phyloP scores from a whole-genome alignment of 1,139 yeast genomes.

The Scheffersomyces segobiensis region DNA sequence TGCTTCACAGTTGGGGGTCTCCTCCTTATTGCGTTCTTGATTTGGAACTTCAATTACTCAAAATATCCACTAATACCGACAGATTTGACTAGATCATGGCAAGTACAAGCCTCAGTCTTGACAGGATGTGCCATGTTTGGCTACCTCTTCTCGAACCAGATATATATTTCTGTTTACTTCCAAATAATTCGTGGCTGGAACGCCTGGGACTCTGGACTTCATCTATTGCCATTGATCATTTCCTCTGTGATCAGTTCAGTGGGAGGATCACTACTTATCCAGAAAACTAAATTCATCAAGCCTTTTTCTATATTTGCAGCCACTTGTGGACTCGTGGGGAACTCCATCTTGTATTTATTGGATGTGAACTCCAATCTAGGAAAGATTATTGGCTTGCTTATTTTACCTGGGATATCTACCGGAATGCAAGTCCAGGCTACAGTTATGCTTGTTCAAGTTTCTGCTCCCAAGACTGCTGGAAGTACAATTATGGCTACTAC shows the following conservation, averaged over 20 bases:
- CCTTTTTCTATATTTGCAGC: conserved; percentile 16
- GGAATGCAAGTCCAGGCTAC: conserved; percentile 23
- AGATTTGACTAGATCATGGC: conserved; percentile 14
- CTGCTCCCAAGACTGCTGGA: conserved; percentile 22
- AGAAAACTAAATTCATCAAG: conserved; percentile 16
- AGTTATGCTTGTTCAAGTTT: conserved; percentile 20
- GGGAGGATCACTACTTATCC: conserved; percentile 16
- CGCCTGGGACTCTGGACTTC: conserved; percentile 21
- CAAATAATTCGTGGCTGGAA: conserved; percentile 19
- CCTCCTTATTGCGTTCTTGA: conserved; percentile 9
- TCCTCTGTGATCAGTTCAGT: conserved; percentile 18
- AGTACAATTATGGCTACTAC: conserved; percentile 20
- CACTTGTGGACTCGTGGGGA: conserved; percentile 17
- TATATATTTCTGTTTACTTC: conserved; percentile 22
- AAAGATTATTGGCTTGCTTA: conserved; percentile 17
- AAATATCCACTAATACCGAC: conserved; percentile 14
- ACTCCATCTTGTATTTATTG: conserved; percentile 15
- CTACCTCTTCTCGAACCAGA: conserved; percentile 6
- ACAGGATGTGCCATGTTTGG: conserved; percentile 7
- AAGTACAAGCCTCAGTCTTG: conserved; percentile 13
- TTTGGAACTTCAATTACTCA: conserved; percentile 16
- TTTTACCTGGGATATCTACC: conserved; percentile 19
- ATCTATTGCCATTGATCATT: conserved; percentile 20
- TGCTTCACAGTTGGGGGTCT: conserved; percentile 17
- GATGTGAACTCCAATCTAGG: conserved; percentile 12